Evolutionary conservation across 1,284 basidiomycete genomes (phyloP), one percentile per base, ranked within the genome.

Genomic region (Xerocomus minutiporus): DNA sequence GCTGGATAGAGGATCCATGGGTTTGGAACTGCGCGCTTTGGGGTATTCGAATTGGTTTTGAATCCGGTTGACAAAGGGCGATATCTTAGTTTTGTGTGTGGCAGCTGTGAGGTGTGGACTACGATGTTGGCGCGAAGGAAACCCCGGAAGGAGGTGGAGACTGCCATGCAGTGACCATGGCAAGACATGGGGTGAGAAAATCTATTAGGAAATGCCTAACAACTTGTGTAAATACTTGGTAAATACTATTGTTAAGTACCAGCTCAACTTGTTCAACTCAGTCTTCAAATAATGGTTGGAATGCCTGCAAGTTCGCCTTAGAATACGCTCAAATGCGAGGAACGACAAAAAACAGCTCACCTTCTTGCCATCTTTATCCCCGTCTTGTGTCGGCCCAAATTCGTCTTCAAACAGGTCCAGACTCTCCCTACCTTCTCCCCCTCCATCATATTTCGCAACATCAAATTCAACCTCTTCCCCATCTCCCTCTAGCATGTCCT

Each of bases 261-360:
- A 34, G 32, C 32, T 35, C n/a, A n/a, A 7, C 32, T 15, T 34
- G 31, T 20, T 7, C 17, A 20, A 20, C 5, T 41, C 40, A 87
- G 61, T 87, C 85, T 55, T 85, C 81, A 59, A 87, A 87, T 25
- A 87, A 65, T 35, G 85, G 84, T 57, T 75, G 77, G 67, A 87
- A 87, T 20, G 63, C 59, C 80, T 83, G 61, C 15, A 48, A 39
- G 47, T 17, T 26, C 36, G 15, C 41, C 12, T 52, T 40, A 29
- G 36, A 26, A 39, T 55, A 39, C 26, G 17, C 13, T 44, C n/a
- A 25, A 48, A 48, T 9, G 11, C 28, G 8, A 54, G 28, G 32
- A n/a, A 48, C 15, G 35, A 42, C 36, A 29, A n/a, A 46, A 50
- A 46, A 20, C 25, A 25, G 49, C 72, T 29, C 48, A 73, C 76